Evolutionary conservation across 805 yeast species (phyloP).

Genomic region (Yamadazyma paraphyllophila): DNA sequence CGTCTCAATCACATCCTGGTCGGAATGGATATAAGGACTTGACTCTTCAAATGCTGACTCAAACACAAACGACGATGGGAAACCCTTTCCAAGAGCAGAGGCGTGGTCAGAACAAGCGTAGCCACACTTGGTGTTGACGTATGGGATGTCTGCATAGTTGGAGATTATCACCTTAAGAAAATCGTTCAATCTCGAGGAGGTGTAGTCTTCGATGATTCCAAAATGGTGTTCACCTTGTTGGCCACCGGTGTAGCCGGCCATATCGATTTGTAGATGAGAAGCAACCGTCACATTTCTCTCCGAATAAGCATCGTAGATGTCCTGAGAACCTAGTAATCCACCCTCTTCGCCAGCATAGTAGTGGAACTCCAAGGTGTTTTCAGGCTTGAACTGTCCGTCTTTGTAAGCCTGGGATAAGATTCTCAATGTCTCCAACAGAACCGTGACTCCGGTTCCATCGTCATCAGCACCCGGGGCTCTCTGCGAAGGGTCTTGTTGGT

Average conservation of each 20-base stretch:
- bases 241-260: constrained; percentile 76
- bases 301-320: constrained; percentile 61
- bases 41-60: constrained; percentile 69
- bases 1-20: constrained; percentile 77
- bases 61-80: constrained; percentile 77
- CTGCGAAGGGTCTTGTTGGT: constrained; percentile 21
- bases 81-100: constrained; percentile 78
- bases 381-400: constrained; percentile 45
- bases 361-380: constrained; percentile 85
- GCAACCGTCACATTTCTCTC: constrained; percentile 50
- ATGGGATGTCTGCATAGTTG: constrained; percentile 64
- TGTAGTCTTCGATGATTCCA: constrained; percentile 79
- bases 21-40: constrained; percentile 72
- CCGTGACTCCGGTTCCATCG: constrained; percentile 84
- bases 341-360: constrained; percentile 96
- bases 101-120: constrained; percentile 95
- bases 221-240: constrained; percentile 53
- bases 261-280: constrained; percentile 91
- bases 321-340: constrained; percentile 83
- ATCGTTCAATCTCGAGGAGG: constrained; percentile 51
- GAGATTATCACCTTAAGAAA: constrained; percentile 63
- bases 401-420: constrained; percentile 44
- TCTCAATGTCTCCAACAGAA: constrained; percentile 73
- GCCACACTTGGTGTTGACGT: constrained; percentile 77
- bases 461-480: constrained; percentile 96